Evolutionary conservation across 768 basidiomycete genomes (phyloP).

Genomic region (Guyanaporus albipodus): DNA sequence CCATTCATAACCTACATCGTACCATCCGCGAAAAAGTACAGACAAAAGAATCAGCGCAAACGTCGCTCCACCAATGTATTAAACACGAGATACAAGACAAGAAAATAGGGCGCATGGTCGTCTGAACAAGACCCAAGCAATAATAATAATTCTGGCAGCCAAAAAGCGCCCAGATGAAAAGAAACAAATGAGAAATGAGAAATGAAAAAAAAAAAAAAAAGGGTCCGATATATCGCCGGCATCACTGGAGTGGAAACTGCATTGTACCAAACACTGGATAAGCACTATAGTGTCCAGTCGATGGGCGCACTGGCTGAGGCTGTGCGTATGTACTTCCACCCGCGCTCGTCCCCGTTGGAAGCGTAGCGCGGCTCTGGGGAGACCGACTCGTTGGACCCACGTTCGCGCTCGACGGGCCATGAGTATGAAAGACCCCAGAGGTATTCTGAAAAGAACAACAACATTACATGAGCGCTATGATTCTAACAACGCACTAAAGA

Average conservation of each 20-base stretch:
- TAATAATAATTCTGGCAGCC: constrained; percentile 20
- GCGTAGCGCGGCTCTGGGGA: constrained; percentile 18
- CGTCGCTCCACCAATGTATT: no score
- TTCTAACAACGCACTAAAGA: constrained; percentile 1
- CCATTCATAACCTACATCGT: no score
- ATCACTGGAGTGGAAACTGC: constrained; percentile 20
- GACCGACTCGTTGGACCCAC: constrained; percentile 13
- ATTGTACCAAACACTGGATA: constrained; percentile 22
- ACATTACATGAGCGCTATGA: constrained; percentile 3
- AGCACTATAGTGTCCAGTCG: constrained; percentile 16
- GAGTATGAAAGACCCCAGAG: constrained; percentile 22
- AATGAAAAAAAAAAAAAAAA: background rate
- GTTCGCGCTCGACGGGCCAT: constrained; percentile 7
- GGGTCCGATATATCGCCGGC: background rate
- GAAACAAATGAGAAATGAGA: background rate
- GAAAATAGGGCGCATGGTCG: background rate
- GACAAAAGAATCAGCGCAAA: no score
- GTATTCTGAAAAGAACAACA: constrained; percentile 15
- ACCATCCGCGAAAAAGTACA: no score
- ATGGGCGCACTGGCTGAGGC: constrained; percentile 22
- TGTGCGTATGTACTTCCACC: constrained; percentile 19
- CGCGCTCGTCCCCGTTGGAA: constrained; percentile 3
- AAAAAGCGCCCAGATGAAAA: no score
- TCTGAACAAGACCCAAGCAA: constrained; percentile 12
- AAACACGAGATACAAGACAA: background rate